Base-by-base conservation (phyloP, 2,329 filamentous ascomycete species). In the Tothia fuscella region DNA sequence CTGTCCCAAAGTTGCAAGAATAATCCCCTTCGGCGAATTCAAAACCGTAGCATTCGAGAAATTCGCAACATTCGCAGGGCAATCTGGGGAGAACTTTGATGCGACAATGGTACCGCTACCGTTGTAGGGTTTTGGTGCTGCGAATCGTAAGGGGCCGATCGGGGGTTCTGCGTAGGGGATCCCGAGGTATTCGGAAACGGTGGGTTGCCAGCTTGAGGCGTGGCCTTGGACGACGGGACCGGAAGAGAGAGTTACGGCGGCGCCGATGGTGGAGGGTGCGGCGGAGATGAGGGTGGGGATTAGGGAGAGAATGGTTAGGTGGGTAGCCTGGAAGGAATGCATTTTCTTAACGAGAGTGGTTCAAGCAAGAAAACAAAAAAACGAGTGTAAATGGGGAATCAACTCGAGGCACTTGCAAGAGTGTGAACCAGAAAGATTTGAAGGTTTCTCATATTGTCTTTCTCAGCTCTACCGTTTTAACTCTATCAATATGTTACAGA, bases 181-280 rank as follows among this genome's bases (percentile, higher is more conserved):
- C 12, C 38, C 38, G 9, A 41, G 25, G 20, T 41, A 34, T 32
- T 41, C 38, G 10, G 22, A 38, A 9, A 41, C 35, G 10, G 2
- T 22, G 16, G 35, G 35, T 28, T 38, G 20, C 35, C 35, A 38
- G 17, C 20, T 14, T 25, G 35, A 38, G 6, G 6, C 13, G 14
- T 34, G 35, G 9, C 35, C 35, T 7, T 10, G 32, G 17, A 34
- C 22, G 5, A 34, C 32, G 10, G 22, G 16, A 34, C 32, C 32
- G 22, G 5, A 5, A 13, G 19, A 16, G 10, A 20, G 17, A 12
- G 19, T 16, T 34, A 34, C 32, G n/a, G 32, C 31, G n/a, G 9
- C n/a, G 26, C 26, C 26, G 26, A 29, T n/a, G 9, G 9, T 9
- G n/a, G n/a, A n/a, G 9, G 9, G n/a, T 9, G 26, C 9, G 9